Evolutionary conservation across 345 rosid genomes (phyloP), one percentile per base, ranked within the genome.

Genomic region (Syzygium jambos): DNA sequence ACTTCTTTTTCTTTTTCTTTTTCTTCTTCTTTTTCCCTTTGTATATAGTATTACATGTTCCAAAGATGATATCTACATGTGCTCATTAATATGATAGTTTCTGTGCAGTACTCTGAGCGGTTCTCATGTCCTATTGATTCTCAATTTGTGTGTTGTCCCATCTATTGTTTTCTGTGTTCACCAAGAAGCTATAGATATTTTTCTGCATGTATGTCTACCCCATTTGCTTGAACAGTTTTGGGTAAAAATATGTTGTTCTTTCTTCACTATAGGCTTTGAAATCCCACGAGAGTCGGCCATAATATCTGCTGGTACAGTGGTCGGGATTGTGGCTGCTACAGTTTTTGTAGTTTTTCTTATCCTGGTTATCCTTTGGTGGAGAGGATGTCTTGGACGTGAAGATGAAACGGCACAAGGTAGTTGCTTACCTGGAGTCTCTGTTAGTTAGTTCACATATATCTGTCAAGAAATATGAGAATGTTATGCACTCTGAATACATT

Each of bases 341-440:
- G 73, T 43, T 29, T 53, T 84, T 53, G 86, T 54, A 49, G 43
- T 89, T 51, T 34, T 90, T 5, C 89, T 87, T 25, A 54, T 87
- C 34, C 9, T 83, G 11, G 85, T 85, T 11, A 65, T 68, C 63
- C 85, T 88, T 61, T 87, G 90, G 92, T 87, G 89, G 88, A 80
- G 38, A 59, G 56, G 88, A 29, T 85, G 78, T 38, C 51, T 61
- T 1, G 83, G 89, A 7, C 52, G 23, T 38, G 82, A 63, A 61
- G 27, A 59, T 34, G 4, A 77, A 34, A 12, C 15, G 46, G 51
- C 51, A 25, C 15, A 84, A 84, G 89, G 89, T 87, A 84, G n/a
- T 11, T 82, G 55, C 22, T 34, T 34, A 34, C 38, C 38, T 34
- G 38, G 38, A 34, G 38, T 34, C 38, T 34, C 38, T 34, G 38